Conservation (phyloP, 2,329 filamentous ascomycete genomes). For the Fusarium sp. region DNA sequence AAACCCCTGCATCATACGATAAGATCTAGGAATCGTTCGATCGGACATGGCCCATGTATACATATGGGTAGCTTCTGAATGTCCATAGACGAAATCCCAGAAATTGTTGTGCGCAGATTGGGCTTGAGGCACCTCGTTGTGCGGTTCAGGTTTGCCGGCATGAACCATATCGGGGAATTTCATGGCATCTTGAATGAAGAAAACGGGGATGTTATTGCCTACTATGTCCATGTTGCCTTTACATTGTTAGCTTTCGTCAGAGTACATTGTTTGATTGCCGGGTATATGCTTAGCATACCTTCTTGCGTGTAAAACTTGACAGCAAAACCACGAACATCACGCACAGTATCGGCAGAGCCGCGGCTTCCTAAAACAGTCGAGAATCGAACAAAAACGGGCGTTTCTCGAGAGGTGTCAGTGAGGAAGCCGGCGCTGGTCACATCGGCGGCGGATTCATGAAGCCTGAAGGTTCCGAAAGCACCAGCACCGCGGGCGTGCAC, state of each 20-base stretch:
- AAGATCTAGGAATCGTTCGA: constrained; percentile 75
- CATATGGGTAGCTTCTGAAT: constrained; percentile 80
- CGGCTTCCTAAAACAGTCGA: constrained; percentile 80
- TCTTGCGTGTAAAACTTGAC: constrained; percentile 74
- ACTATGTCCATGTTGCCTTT: constrained; percentile 73
- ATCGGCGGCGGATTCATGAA: constrained; percentile 72
- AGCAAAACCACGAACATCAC: constrained; percentile 84
- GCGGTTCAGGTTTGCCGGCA: constrained; percentile 72
- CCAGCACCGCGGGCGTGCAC: constrained; percentile 77
- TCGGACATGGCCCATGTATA: constrained; percentile 83
- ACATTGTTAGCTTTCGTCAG: too few relatives aligned
- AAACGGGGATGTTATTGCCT: constrained; percentile 78
- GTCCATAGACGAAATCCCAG: constrained; percentile 73
- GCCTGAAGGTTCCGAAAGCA: constrained; percentile 75
- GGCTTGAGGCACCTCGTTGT: constrained; percentile 75
- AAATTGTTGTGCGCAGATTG: constrained; percentile 79
- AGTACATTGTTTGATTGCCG: too few relatives aligned
- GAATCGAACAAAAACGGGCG: constrained; percentile 63
- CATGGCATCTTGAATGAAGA: constrained; percentile 79
- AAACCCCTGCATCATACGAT: constrained; percentile 87
- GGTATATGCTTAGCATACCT: constrained; percentile 50
- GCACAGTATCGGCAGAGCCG: constrained; percentile 81
- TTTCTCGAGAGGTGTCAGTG: constrained; percentile 61
- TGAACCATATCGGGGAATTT: constrained; percentile 76
- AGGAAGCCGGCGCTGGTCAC: constrained; percentile 73